Conservation (phyloP, 2,329 filamentous ascomycete genomes). For the Madurella mycetomatis region DNA sequence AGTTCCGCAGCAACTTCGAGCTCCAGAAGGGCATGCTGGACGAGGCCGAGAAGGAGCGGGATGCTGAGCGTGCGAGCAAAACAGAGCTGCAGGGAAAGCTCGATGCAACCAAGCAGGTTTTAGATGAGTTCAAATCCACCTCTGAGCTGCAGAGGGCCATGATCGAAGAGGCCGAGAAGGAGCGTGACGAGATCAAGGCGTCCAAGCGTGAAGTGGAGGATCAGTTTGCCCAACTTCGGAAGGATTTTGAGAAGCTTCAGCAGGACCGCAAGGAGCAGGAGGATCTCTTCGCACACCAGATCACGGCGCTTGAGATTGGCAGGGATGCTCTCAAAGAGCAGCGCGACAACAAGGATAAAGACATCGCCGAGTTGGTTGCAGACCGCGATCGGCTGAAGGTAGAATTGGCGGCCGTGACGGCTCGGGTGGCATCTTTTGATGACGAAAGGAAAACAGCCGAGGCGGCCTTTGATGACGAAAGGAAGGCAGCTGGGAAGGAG, state of each 20-base stretch:
- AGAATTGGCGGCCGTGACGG: conserved; percentile 9
- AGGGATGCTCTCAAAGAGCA: conserved; percentile 24
- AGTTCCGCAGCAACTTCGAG: conserved; percentile 34
- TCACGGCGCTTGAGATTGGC: conserved; percentile 22
- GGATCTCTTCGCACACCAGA: conserved; percentile 20
- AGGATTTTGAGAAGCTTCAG: conserved; percentile 19
- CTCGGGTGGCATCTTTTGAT: conserved; percentile 13
- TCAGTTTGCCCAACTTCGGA: conserved; percentile 15
- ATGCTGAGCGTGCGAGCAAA: conserved; percentile 22
- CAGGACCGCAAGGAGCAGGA: conserved; percentile 23
- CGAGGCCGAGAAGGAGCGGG: conserved; percentile 30
- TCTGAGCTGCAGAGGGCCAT: conserved; percentile 34
- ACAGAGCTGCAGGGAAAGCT: conserved; percentile 28
- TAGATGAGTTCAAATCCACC: conserved; percentile 34
- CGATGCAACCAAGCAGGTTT: conserved; percentile 28
- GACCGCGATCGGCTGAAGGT: conserved; percentile 18
- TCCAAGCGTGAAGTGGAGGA: conserved; percentile 23
- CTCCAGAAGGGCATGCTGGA: conserved; percentile 34
- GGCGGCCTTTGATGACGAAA: conserved; percentile 24
- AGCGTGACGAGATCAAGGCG: conserved; percentile 31
- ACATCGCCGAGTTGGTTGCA: conserved; percentile 21
- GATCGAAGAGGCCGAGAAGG: conserved; percentile 34
- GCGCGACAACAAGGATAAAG: conserved; percentile 24
- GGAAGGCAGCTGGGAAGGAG: conserved; percentile 24
- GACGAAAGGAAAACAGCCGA: conserved; percentile 19